A percentile compares a stretch with the other conserved stretches of the same genome.
Conservation (phyloP, 306 rosid genomes). For the Vigna nakashimae region DNA sequence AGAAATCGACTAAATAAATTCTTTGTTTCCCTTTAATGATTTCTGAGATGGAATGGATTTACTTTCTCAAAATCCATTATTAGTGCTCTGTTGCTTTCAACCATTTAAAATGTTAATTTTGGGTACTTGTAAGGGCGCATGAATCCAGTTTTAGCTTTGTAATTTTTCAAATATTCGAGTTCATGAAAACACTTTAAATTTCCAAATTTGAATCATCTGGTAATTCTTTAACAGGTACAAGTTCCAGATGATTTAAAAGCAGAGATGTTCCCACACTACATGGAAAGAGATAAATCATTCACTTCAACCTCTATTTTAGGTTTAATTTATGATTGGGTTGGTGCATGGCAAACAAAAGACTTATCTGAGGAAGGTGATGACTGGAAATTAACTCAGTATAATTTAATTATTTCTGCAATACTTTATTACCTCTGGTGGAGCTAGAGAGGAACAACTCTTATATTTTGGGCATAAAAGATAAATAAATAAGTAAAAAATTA, state of each 20-base stretch:
- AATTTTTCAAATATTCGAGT: not conserved
- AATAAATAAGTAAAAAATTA: not conserved
- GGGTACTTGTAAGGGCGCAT: not conserved
- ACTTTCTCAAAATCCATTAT: not conserved
- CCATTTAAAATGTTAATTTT: not conserved
- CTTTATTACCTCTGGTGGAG: not conserved
- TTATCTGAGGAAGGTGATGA: constrained; percentile 50
- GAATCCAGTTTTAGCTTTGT: not conserved
- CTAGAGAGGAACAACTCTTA: not conserved
- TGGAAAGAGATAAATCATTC: constrained; percentile 57
- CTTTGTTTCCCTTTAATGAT: no score
- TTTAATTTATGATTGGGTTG: constrained; percentile 64
- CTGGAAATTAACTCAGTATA: not conserved
- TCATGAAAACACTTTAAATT: not conserved
- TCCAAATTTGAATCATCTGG: not conserved
- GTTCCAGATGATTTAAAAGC: constrained; percentile 58
- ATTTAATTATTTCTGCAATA: not conserved
- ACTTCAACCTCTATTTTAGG: constrained; percentile 75
- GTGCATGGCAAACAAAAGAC: constrained; percentile 46
- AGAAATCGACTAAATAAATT: no score
- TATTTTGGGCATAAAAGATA: not conserved
- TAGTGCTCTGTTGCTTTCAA: not conserved
- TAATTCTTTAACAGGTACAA: constrained; percentile 51
- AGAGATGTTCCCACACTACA: constrained; percentile 66
- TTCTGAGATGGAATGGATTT: no score